Conservation (phyloP, 2,329 filamentous ascomycete genomes). For the Ustilaginoidea virens region DNA sequence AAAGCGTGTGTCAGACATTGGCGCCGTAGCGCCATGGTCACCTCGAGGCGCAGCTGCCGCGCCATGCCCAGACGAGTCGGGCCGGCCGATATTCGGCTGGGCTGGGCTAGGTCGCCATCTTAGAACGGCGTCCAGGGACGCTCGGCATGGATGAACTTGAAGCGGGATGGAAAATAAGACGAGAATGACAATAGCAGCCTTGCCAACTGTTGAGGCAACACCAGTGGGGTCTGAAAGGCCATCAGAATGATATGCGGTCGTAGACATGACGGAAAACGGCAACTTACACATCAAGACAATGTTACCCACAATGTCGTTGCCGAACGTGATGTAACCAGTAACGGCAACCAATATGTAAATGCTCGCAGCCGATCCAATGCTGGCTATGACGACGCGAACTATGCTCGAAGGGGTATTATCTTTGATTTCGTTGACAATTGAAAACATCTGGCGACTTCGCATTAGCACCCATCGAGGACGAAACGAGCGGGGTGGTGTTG, state of each 20-base stretch:
- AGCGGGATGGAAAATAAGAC: conserved; percentile 95
- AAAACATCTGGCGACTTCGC: conserved; percentile 69
- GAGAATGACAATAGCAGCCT: conserved; percentile 86
- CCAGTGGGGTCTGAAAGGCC: conserved; percentile 19
- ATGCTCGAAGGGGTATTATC: conserved; percentile 65
- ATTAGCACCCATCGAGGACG: too few relatives aligned
- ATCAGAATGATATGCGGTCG: conserved; percentile 10
- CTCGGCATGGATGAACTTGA: conserved; percentile 89
- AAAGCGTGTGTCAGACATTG: conserved; percentile 79
- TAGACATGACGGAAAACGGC: neutral
- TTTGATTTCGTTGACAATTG: conserved; percentile 86
- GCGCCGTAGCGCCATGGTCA: conserved; percentile 37
- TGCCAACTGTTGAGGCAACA: conserved; percentile 76
- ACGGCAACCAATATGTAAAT: conserved; percentile 88
- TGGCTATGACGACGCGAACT: conserved; percentile 62
- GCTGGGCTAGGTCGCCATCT: conserved; percentile 63
- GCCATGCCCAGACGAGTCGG: conserved; percentile 26
- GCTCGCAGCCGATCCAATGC: conserved; percentile 74
- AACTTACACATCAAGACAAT: conserved; percentile 80
- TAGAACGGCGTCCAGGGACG: conserved; percentile 86
- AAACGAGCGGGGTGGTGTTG: conserved; percentile 15
- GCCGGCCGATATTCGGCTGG: conserved; percentile 20
- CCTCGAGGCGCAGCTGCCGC: conserved; percentile 22
- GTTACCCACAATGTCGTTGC: conserved; percentile 76
- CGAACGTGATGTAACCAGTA: conserved; percentile 91